Percentiles rank a stretch among this genome's conserved stretches.
These are phyloP conservation scores for Vigna mungo DNA, from an alignment of 306 rosid species.

Conservation along the genomic window DNA sequence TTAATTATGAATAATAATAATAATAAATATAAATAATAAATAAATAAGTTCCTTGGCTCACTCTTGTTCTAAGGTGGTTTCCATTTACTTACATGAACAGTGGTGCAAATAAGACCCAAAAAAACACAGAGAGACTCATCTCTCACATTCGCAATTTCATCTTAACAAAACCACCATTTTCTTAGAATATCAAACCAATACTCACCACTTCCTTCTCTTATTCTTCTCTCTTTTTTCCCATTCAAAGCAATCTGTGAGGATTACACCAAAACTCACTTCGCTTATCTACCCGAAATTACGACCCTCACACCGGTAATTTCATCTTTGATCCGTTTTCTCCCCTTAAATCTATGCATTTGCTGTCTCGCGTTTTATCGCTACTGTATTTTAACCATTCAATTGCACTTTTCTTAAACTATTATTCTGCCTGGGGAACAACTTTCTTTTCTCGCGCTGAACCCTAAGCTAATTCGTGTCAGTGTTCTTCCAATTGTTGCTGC, in stretches of 20 bases:
- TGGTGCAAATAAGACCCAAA: too few relatives aligned
- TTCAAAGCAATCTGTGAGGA: neutral
- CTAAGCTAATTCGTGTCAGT: constrained; percentile 8
- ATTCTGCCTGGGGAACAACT: neutral
- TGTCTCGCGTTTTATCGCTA: neutral
- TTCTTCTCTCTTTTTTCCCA: neutral
- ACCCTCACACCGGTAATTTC: constrained; percentile 39
- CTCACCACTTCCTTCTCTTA: neutral
- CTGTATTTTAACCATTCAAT: constrained; percentile 9
- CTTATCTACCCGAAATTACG: neutral
- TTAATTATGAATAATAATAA: too few relatives aligned
- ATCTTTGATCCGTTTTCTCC: constrained; percentile 9
- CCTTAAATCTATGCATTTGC: neutral
- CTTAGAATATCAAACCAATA: neutral
- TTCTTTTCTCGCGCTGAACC: constrained; percentile 31
- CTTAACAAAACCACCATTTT: constrained; percentile 2
- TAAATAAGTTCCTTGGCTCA: too few relatives aligned
- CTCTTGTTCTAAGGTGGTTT: too few relatives aligned
- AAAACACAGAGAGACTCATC: neutral
- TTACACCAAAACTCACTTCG: constrained; percentile 16
- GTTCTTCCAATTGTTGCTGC: neutral
- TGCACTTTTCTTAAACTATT: neutral
- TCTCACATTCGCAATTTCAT: neutral
- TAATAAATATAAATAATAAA: too few relatives aligned
- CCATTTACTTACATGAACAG: too few relatives aligned